Base-by-base conservation (phyloP, 169 alveolate genomes). In the Cryptosporidium sp. region DNA sequence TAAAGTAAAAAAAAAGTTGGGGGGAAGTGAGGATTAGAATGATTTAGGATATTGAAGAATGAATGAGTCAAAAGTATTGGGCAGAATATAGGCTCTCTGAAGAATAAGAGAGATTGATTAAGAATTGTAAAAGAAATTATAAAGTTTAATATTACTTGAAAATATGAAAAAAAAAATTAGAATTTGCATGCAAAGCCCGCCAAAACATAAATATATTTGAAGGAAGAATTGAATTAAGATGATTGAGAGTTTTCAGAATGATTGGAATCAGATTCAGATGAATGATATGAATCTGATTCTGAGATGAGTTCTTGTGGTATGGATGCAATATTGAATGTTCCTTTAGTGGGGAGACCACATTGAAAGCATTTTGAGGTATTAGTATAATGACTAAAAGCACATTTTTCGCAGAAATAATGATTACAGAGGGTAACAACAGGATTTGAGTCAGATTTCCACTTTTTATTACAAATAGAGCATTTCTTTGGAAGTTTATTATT, bases 321-420 rank as follows among this genome's bases (percentile, higher is more conserved):
- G 16, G 84, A 85, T 48, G 97, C 97, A 67, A 91, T 93, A 75
- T 95, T 94, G 93, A 97, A 95, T 33, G 94, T 95, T 23, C 99
- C 99, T 75, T 94, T 94, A 23, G 96, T 94, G 33, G 94, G 87
- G 58, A 94, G 85, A 3, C 94, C 94, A 87, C 99, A 97, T 44
- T 86, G 92, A 68, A 94, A 93, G 70, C 99, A 96, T 39, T 94
- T 94, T 69, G 91, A 91, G 84, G 93, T 93, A 21, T 91, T 95
- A 42, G 91, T 85, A 93, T 94, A 97, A 58, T 95, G 91, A 23
- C 93, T 91, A 35, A 96, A 84, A 29, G 98, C 97, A 91, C 99
- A 98, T 53, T 85, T 87, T 85, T 96, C 99, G 86, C 99, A 98
- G 91, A 96, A 98, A 91, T 94, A 95, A 92, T 98, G 99, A 21